Evolutionary conservation across 768 basidiomycete genomes (phyloP).

Genomic region (Cyclocybe aegerita): DNA sequence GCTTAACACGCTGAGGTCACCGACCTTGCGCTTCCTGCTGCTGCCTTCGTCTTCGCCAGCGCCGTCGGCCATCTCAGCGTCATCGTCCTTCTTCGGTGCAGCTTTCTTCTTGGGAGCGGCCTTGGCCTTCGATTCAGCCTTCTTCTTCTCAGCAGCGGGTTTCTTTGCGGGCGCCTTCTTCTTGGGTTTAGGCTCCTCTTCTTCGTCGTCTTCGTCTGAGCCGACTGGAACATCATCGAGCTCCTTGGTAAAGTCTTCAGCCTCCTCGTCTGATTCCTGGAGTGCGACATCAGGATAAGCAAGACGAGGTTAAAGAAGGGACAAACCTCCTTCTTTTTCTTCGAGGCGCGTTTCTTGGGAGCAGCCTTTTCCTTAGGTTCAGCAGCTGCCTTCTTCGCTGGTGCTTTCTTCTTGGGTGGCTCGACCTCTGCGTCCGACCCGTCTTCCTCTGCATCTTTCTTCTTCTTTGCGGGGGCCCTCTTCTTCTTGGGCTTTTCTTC

Average conservation of each 20-base stretch:
- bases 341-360: conserved; percentile 41
- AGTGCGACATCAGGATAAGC: not conserved
- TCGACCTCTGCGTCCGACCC: conserved; percentile 32
- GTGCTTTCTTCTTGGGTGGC: conserved; percentile 47
- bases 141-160: conserved; percentile 33
- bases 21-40: conserved; percentile 74
- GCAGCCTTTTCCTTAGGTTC: conserved; percentile 44
- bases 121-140: conserved; percentile 45
- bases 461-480: conserved; percentile 28
- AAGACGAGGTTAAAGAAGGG: not conserved
- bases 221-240: conserved; percentile 35
- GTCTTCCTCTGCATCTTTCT: conserved; percentile 19
- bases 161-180: conserved; percentile 43
- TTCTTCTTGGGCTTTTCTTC: conserved; percentile 49
- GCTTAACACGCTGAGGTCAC: conserved; percentile 5
- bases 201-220: conserved; percentile 23
- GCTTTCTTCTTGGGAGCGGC: conserved; percentile 46
- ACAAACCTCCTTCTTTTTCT: conserved; percentile 29
- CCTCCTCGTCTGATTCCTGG: conserved; percentile 23
- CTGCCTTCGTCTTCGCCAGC: conserved; percentile 43
- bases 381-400: conserved; percentile 24
- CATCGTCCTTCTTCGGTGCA: conserved; percentile 39
- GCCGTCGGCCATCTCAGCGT: conserved; percentile 40
- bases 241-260: conserved; percentile 45
- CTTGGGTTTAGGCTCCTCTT: conserved; percentile 48